Conservation (phyloP, 2,329 filamentous ascomycete genomes). For the Cordyceps cicadae region DNA sequence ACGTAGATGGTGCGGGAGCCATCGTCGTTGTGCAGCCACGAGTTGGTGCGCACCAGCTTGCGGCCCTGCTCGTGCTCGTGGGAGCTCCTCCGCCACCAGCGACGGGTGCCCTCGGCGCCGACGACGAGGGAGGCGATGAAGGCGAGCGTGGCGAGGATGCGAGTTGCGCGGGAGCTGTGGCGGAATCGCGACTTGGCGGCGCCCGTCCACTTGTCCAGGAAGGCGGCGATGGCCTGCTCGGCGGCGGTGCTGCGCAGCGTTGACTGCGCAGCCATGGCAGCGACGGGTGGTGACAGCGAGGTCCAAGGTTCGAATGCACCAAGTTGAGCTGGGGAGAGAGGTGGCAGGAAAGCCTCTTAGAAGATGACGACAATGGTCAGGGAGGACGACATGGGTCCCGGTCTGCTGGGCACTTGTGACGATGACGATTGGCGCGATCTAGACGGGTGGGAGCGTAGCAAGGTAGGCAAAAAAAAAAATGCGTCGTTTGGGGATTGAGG, state of each 20-base stretch:
- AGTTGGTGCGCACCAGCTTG: slow-evolving; percentile 80
- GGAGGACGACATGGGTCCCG: slow-evolving; percentile 9
- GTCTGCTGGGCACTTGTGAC: background rate
- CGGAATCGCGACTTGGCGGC: slow-evolving; percentile 47
- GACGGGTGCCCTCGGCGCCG: slow-evolving; percentile 67
- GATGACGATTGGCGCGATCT: background rate
- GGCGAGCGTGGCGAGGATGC: slow-evolving; percentile 66
- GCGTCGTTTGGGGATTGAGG: background rate
- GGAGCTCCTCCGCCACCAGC: slow-evolving; percentile 64
- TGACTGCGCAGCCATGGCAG: slow-evolving; percentile 75
- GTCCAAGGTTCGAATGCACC: background rate
- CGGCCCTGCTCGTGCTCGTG: slow-evolving; percentile 76
- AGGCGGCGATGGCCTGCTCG: slow-evolving; percentile 58
- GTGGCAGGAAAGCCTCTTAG: background rate
- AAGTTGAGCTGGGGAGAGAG: background rate
- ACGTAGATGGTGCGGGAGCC: slow-evolving; percentile 93
- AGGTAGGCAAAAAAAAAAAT: background rate
- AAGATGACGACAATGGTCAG: background rate
- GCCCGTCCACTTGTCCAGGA: slow-evolving; percentile 52
- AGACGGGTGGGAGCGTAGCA: background rate
- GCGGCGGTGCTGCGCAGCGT: slow-evolving; percentile 61
- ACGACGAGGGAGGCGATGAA: slow-evolving; percentile 72
- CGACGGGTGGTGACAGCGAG: background rate
- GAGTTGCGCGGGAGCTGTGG: slow-evolving; percentile 60
- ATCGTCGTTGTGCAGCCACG: slow-evolving; percentile 87